Evolutionary conservation across 495 filamentous ascomycete genomes (phyloP).

Genomic region (Aspergillus ellipticus): DNA sequence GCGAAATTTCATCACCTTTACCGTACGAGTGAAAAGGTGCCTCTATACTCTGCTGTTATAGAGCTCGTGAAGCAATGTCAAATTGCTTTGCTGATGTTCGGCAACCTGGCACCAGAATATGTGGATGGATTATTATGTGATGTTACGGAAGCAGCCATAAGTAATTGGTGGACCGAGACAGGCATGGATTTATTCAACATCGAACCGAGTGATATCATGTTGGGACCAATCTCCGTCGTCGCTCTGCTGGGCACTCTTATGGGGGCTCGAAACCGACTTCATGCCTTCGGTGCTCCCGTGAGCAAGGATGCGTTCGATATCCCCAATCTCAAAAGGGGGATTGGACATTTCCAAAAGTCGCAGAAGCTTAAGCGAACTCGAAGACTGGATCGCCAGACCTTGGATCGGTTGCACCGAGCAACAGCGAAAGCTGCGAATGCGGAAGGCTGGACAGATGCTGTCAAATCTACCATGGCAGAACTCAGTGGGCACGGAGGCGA

Average conservation of each 20-base stretch:
- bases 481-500: slow-evolving; percentile 93
- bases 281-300: slow-evolving; percentile 76
- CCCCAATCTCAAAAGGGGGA: slow-evolving; percentile 72
- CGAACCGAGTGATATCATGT: slow-evolving; percentile 85
- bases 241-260: slow-evolving; percentile 83
- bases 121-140: slow-evolving; percentile 92
- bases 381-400: slow-evolving; percentile 75
- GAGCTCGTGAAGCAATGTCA: slow-evolving; percentile 94
- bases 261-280: slow-evolving; percentile 84
- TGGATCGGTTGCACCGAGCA: slow-evolving; percentile 71
- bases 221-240: slow-evolving; percentile 89
- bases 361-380: slow-evolving; percentile 75
- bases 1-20: slow-evolving; percentile 93
- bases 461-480: slow-evolving; percentile 93
- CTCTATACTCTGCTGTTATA: slow-evolving; percentile 69
- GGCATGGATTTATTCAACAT: slow-evolving; percentile 85
- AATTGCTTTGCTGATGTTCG: slow-evolving; percentile 81
- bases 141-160: slow-evolving; percentile 82
- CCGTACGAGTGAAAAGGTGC: slow-evolving; percentile 75
- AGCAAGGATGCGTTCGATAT: slow-evolving; percentile 92
- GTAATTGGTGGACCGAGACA: slow-evolving; percentile 95
- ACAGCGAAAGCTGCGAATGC: slow-evolving; percentile 86
- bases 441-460: slow-evolving; percentile 79
- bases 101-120: slow-evolving; percentile 81
- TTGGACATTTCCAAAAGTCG: slow-evolving; percentile 83